Evolutionary conservation across 108 stramenopile species (phyloP).

Genomic region (Cyclostephanos invisitatus): DNA sequence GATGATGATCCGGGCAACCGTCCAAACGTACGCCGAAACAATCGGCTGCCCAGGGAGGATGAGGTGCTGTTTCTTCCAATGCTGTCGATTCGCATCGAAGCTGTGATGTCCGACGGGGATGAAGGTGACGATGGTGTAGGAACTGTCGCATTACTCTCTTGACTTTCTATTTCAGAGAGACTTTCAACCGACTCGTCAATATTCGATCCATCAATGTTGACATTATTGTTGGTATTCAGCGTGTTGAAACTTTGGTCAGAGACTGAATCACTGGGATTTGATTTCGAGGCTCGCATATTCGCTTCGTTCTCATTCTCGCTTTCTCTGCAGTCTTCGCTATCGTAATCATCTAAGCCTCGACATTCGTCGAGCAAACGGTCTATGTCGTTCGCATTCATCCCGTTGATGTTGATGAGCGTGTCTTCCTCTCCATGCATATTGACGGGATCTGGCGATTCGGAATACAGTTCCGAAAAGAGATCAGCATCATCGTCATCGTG

Average conservation of each 20-base stretch:
- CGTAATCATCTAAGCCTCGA: slow-evolving; percentile 33
- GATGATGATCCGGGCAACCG: slow-evolving; percentile 27
- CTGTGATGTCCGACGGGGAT: not conserved
- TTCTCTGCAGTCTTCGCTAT: slow-evolving; percentile 2
- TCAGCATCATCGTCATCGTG: slow-evolving; percentile 57
- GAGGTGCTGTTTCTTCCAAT: slow-evolving; percentile 6
- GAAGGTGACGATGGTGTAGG: slow-evolving; percentile 2
- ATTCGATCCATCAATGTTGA: not conserved
- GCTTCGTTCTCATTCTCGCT: slow-evolving; percentile 7
- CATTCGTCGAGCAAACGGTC: slow-evolving; percentile 36
- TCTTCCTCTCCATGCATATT: slow-evolving; percentile 48
- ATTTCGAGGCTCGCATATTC: not conserved
- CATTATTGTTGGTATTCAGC: not conserved
- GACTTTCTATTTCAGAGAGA: slow-evolving; percentile 35
- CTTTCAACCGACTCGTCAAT: not conserved
- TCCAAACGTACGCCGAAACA: slow-evolving; percentile 38
- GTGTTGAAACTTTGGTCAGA: not conserved
- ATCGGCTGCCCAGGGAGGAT: slow-evolving; percentile 31
- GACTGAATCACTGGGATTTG: slow-evolving; percentile 3
- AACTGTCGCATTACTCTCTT: not conserved
- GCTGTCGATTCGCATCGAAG: not conserved
- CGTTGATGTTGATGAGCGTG: not conserved
- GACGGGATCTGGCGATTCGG: slow-evolving; percentile 71
- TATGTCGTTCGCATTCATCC: slow-evolving; percentile 5
- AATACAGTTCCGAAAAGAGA: slow-evolving; percentile 82